phyloP scores from a whole-genome alignment of 768 basidiomycete species.

The Agrocybe praecox region DNA sequence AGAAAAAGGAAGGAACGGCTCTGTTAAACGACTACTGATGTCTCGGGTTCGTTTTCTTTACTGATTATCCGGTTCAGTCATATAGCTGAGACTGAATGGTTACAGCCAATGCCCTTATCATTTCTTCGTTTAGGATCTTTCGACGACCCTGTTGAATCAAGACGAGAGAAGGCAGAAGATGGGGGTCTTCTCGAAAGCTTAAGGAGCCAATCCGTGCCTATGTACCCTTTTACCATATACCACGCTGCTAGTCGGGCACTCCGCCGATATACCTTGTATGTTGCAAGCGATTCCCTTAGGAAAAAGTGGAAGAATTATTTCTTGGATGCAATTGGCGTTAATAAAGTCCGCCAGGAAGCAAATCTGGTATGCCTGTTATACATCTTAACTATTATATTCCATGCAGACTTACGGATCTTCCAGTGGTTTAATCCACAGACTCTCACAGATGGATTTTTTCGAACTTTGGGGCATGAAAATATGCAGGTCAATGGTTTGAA shows the following conservation, averaged over 20 bases:
- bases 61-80: background rate
- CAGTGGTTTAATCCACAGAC: conserved; percentile 71
- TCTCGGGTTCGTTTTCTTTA: conserved; percentile 56
- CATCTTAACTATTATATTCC: no score
- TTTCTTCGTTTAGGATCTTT: conserved; percentile 78
- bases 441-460: conserved; percentile 66
- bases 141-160: conserved; percentile 55
- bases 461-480: conserved; percentile 40
- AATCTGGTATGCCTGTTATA: conserved; percentile 80
- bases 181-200: conserved; percentile 58
- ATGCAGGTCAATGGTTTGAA: conserved; percentile 26
- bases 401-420: background rate
- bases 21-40: conserved; percentile 53
- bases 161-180: conserved; percentile 65
- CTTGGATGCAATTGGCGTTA: conserved; percentile 62
- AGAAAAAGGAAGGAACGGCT: conserved; percentile 52
- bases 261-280: conserved; percentile 76
- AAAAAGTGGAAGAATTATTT: conserved; percentile 66
- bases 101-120: conserved; percentile 77
- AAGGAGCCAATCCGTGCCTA: conserved; percentile 49
- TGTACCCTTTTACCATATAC: conserved; percentile 80
- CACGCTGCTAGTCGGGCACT: conserved; percentile 59
- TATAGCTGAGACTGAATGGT: conserved; percentile 1
- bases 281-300: conserved; percentile 55
- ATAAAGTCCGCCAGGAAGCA: conserved; percentile 65